Base-by-base conservation (phyloP, 2,329 filamentous ascomycete species). In the Neobulgaria alba region DNA sequence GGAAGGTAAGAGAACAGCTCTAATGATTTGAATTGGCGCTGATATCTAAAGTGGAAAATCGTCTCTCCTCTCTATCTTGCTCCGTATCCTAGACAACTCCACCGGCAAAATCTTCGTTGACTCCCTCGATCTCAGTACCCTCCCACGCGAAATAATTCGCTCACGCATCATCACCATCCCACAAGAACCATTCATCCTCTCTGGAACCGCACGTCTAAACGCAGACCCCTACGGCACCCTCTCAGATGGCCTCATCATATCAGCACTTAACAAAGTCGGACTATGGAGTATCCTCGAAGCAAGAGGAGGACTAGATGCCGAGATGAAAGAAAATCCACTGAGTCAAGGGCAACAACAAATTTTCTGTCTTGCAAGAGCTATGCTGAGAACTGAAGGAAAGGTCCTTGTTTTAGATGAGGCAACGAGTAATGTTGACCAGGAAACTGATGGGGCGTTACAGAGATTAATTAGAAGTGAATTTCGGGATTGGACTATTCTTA, bases 81-180 rank as follows among this genome's bases (percentile, higher is more conserved):
- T 49, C 19, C 57, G 89, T 38, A 86, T 88, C 1, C 69, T 96
- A 3, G 90, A 95, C 62, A 85, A 88, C 1, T 85, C 92, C 53
- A 72, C 77, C 48, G 67, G 66, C 29, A 57, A 50, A 1, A 66
- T 69, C 44, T 54, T 49, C 7, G 63, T 69, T 34, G 67, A 70
- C 31, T 63, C 60, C 7, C 45, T 67, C 7, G 61, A 68, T 44
- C 55, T 69, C 36, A 56, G 56, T 4, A 60, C 46, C 4, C 49
- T 68, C 5, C 59, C 64, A 1, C 61, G 62, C 12, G 56, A 64
- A 29, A 56, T 61, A 14, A 59, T 68, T 33, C 65, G 67, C 17
- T 58, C 60, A 3, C 58, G 59, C 26, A 58, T 70, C 36, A 66
- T 63, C 14, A 60, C 60, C 9, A 60, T 70, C 32, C 59, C 67